Evolutionary conservation across 2,329 filamentous ascomycete species (phyloP), one percentile per base, ranked within the genome.

Genomic region (Pseudocercospora vitis): DNA sequence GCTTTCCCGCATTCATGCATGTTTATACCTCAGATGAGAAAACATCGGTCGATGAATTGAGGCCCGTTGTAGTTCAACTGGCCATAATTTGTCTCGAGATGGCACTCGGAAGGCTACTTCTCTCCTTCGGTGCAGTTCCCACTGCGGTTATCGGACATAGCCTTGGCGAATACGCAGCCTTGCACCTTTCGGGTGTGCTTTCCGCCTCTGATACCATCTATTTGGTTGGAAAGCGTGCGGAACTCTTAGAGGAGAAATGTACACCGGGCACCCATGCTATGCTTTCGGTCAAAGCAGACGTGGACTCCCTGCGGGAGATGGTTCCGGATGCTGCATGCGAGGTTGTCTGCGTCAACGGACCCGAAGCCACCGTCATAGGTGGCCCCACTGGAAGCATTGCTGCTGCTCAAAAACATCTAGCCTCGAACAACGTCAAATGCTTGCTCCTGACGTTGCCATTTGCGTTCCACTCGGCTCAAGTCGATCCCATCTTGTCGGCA

Each of bases 391-490:
- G 14, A 16, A n/a, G 14, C 7, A 35, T n/a, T 5, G 32, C 7
- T 5, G 14, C 32, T 7, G 7, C 14, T 7, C 32, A 35, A 14
- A 16, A 7, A 5, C 14, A 35, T 35, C 32, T 35, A 8, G 7
- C 7, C 7, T 8, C 7, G 6, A 7, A 35, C 5, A 35, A 35
- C 7, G 5, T 35, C 8, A 7, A n/a, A 35, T 8, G 32, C 32
- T 8, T 8, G 32, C 7, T 8, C 7, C 7, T 35, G 4, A 42
- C 61, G 14, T 54, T 66, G 3, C 56, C 65, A 2, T 67, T 51
- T 48, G 68, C 64, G n/a, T 70, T 67, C 52, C 68, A 71, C 57
- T 64, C 67, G 14, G 42, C 52, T 3, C 68, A 71, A 42, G 57
- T 62, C 8, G 63, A 68, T 31, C 57, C 65, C 2, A 63, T 70